phyloP scores from a whole-genome alignment of 805 yeast genomes.

The Lipomyces starkeyi region DNA sequence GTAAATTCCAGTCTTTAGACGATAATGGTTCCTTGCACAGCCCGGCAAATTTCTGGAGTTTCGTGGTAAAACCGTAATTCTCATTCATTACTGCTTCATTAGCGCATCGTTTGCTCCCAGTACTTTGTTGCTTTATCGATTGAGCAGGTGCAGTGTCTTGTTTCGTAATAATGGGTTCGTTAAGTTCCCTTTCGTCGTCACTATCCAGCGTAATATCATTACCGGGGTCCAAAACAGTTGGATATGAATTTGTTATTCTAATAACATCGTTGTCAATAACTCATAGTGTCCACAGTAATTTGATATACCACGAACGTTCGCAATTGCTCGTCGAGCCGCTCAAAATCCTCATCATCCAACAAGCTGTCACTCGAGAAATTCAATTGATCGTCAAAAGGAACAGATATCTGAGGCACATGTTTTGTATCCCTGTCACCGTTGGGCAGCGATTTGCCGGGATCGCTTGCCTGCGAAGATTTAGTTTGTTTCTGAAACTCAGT shows the following conservation, averaged over 20 bases:
- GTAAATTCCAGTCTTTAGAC: not conserved
- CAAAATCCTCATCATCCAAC: not conserved
- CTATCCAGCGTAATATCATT: slow-evolving; percentile 17
- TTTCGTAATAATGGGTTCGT: slow-evolving; percentile 5
- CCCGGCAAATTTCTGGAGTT: not conserved
- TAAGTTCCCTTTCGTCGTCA: slow-evolving; percentile 21
- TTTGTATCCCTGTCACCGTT: not conserved
- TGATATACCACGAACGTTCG: not conserved
- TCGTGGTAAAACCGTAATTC: not conserved
- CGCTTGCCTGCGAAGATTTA: no score
- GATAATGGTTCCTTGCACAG: not conserved
- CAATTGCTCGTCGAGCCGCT: not conserved
- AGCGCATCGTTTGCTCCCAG: not conserved
- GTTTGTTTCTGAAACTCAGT: not conserved
- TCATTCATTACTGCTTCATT: not conserved
- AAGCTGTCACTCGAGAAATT: not conserved
- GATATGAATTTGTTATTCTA: not conserved
- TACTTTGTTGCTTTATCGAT: not conserved
- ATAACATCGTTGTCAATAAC: not conserved
- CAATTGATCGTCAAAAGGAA: not conserved
- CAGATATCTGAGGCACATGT: not conserved
- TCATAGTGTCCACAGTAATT: not conserved
- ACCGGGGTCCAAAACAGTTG: not conserved
- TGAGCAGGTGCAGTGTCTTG: not conserved
- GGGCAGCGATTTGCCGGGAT: not conserved